Percentiles rank a stretch among this genome's conserved stretches.
Conservation (phyloP, 2,329 filamentous ascomycete species). For the Claviceps purpurea region DNA sequence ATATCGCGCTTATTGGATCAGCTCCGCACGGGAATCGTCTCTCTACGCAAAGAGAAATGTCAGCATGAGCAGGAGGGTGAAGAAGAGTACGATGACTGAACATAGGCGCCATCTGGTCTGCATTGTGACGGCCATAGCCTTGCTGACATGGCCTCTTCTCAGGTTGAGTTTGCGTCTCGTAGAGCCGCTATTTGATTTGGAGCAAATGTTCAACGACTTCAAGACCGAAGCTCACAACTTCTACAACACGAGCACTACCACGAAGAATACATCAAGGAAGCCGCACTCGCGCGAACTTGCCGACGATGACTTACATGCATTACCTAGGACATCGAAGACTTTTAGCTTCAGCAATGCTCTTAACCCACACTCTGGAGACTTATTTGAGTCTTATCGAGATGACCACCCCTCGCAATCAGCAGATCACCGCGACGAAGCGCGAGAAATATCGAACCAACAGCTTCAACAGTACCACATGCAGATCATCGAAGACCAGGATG, state of each 20-base stretch:
- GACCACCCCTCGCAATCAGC: constrained; percentile 40
- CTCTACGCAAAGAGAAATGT: constrained; percentile 49
- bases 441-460: constrained; percentile 61
- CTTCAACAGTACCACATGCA: constrained; percentile 73
- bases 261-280: constrained; percentile 37
- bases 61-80: constrained; percentile 52
- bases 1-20: constrained; percentile 82
- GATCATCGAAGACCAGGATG: constrained; percentile 79
- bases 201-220: constrained; percentile 63
- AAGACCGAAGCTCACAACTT: constrained; percentile 67
- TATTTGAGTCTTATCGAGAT: constrained; percentile 53
- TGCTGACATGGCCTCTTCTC: constrained; percentile 4
- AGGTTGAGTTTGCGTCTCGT: constrained; percentile 36
- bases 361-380: constrained; percentile 23
- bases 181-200: constrained; percentile 55
- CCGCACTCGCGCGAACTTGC: constrained; percentile 52
- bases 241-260: constrained; percentile 33
- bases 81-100: constrained; percentile 34
- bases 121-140: not conserved
- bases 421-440: constrained; percentile 47
- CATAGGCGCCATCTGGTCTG: not conserved
- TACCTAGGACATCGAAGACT: constrained; percentile 46
- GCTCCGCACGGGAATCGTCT: constrained; percentile 64
- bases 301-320: constrained; percentile 51
- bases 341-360: constrained; percentile 72